These are phyloP conservation scores for Apostasia ramifera DNA, from an alignment of 106 monocot species.

Conservation along the genomic window DNA sequence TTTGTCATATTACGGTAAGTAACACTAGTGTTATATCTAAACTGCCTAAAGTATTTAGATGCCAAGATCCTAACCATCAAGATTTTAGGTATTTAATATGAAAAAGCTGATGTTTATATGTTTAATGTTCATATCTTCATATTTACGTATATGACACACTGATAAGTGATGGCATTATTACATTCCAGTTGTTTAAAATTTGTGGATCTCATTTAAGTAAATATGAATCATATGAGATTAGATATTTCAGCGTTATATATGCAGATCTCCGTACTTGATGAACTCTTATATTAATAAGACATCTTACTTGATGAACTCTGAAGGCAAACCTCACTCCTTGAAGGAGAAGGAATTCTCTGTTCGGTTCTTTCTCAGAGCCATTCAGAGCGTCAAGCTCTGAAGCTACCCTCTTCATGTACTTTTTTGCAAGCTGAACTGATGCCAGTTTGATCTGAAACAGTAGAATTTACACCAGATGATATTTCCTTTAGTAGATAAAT, in stretches of 20 bases:
- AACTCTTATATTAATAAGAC: slow-evolving; percentile 23
- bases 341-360: slow-evolving; percentile 82
- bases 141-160: no score
- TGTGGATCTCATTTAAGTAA: no score
- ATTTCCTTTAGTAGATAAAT: neutral
- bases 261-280: slow-evolving; percentile 67
- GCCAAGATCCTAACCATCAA: no score
- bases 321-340: slow-evolving; percentile 97
- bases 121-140: no score
- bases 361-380: slow-evolving; percentile 74
- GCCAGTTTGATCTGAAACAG: slow-evolving; percentile 72
- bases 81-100: no score
- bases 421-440: slow-evolving; percentile 87
- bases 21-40: no score
- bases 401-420: slow-evolving; percentile 95
- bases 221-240: no score
- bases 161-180: no score
- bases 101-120: no score
- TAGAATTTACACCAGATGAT: neutral
- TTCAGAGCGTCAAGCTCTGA: slow-evolving; percentile 70
- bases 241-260: neutral
- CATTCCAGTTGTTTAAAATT: no score
- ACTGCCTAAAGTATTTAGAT: no score
- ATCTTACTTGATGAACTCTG: slow-evolving; percentile 86
- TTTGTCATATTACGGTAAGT: no score